Conservation (phyloP, 257 asterid genomes). For the Solanum sitiens region DNA sequence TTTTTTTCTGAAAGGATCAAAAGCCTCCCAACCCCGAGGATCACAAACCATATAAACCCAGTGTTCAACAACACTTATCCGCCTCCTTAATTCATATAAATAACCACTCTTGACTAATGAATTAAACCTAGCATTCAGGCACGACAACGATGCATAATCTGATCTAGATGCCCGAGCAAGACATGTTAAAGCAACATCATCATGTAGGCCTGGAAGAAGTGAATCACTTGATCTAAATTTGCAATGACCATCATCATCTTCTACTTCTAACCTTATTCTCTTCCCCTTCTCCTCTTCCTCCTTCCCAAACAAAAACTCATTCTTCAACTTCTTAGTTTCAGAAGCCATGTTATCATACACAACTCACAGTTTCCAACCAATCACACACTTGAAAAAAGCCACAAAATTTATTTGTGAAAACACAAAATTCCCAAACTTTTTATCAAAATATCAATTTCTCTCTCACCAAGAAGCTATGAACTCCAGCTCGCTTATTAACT, state of each 20-base stretch:
- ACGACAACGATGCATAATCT: conserved; percentile 43
- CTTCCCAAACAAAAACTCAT: background rate
- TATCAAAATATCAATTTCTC: background rate
- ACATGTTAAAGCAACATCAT: background rate
- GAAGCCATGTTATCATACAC: background rate
- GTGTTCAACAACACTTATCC: conserved; percentile 52
- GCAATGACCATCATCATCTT: background rate
- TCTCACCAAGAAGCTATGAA: background rate
- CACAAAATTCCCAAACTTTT: background rate
- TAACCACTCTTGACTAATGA: conserved; percentile 45
- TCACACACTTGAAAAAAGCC: background rate
- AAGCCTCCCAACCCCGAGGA: conserved; percentile 93
- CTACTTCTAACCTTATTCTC: background rate
- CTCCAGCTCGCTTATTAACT: background rate
- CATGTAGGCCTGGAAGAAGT: background rate
- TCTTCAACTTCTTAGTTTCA: background rate
- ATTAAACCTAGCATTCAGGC: conserved; percentile 47
- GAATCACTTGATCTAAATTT: background rate
- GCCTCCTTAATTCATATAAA: conserved; percentile 68
- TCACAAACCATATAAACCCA: conserved; percentile 93
- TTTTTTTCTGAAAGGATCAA: conserved; percentile 57
- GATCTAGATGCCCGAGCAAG: background rate
- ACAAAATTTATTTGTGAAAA: background rate
- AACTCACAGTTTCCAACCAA: background rate
- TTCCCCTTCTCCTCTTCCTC: background rate